phyloP scores from a whole-genome alignment of 352 stramenopile species.

The Discostella stelligera region DNA sequence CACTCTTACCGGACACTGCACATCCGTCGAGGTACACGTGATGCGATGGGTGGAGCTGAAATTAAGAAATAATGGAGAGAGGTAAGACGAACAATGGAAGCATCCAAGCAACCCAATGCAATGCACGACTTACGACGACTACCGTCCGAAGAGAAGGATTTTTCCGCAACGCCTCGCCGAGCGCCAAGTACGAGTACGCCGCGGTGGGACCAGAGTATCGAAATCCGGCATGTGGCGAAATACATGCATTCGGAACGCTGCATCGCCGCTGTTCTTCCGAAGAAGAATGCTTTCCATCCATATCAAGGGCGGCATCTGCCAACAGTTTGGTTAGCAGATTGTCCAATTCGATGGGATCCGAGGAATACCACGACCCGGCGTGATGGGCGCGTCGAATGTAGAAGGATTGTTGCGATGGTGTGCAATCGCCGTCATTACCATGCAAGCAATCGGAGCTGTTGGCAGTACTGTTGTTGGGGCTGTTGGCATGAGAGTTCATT shows the following conservation, averaged over 20 bases:
- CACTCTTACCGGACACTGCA: conserved; percentile 70
- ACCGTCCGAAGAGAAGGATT: conserved; percentile 42
- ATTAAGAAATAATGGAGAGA: not conserved
- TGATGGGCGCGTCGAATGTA: conserved; percentile 71
- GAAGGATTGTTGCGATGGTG: not conserved
- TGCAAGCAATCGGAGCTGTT: not conserved
- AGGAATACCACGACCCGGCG: conserved; percentile 73
- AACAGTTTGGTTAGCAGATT: conserved; percentile 53
- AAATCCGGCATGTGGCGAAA: conserved; percentile 80
- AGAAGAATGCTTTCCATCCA: conserved; percentile 9
- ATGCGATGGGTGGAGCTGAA: conserved; percentile 89
- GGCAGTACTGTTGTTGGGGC: not conserved
- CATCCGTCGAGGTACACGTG: conserved; percentile 90
- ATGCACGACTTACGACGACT: conserved; percentile 38
- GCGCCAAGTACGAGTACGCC: conserved; percentile 89
- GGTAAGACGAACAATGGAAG: no score
- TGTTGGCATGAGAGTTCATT: not conserved
- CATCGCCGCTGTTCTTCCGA: not conserved
- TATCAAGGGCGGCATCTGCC: conserved; percentile 34
- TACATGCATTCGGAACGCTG: conserved; percentile 50
- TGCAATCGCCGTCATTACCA: not conserved
- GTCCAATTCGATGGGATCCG: conserved; percentile 45
- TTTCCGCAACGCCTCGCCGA: conserved; percentile 76
- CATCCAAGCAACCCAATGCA: no score
- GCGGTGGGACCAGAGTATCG: conserved; percentile 91